These are phyloP conservation scores for Evernia prunastri DNA, from an alignment of 495 filamentous ascomycete genomes.

Conservation along the genomic window DNA sequence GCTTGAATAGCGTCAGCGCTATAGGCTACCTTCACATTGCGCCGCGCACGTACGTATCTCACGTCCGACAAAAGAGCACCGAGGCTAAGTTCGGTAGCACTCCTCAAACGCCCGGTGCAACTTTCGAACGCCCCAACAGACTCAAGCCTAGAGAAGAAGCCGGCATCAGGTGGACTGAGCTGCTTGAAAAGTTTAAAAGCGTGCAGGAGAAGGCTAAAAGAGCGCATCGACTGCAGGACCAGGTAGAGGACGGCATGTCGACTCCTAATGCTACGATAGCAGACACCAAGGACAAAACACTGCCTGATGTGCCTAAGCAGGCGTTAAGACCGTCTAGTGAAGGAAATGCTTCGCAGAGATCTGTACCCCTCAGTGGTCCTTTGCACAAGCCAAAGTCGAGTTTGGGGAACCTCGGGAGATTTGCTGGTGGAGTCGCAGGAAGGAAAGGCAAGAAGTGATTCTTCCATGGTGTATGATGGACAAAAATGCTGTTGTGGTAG, in stretches of 20 bases:
- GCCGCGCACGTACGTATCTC: constrained; percentile 66
- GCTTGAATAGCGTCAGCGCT: constrained; percentile 90
- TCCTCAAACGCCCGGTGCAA: constrained; percentile 26
- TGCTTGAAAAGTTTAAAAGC: constrained; percentile 90
- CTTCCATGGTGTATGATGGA: background rate
- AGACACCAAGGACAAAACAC: constrained; percentile 39
- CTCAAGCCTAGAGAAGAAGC: constrained; percentile 79
- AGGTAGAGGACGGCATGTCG: constrained; percentile 29
- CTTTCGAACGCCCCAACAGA: constrained; percentile 67
- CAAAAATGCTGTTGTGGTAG: background rate
- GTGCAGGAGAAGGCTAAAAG: constrained; percentile 76
- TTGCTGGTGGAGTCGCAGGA: constrained; percentile 60
- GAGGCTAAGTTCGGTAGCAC: constrained; percentile 26
- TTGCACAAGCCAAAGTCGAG: constrained; percentile 54
- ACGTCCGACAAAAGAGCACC: constrained; percentile 33
- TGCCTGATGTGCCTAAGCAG: constrained; percentile 38
- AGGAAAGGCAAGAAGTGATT: constrained; percentile 44
- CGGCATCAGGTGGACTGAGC: constrained; percentile 81
- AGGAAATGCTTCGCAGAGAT: constrained; percentile 41
- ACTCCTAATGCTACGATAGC: constrained; percentile 21
- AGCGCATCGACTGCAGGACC: constrained; percentile 35
- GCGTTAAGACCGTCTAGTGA: constrained; percentile 30
- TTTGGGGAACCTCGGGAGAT: constrained; percentile 62
- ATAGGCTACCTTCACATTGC: constrained; percentile 90
- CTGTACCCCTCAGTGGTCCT: constrained; percentile 36